Percentiles rank a stretch among this genome's conserved stretches.
Conservation (phyloP, 805 yeast genomes). For the Metschnikowia similis region DNA sequence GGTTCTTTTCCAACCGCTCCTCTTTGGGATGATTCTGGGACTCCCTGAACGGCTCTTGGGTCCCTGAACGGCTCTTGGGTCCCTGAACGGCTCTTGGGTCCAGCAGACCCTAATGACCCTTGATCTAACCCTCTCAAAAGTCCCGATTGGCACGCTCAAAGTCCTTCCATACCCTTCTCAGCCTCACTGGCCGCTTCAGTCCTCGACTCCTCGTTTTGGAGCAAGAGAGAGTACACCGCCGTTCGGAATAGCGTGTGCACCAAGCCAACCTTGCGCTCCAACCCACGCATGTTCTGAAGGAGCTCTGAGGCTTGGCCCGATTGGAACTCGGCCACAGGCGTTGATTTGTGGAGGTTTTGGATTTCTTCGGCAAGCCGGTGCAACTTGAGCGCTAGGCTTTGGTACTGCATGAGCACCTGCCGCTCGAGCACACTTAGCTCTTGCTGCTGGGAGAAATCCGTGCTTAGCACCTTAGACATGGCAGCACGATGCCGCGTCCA, state of each 20-base stretch:
- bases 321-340: not conserved
- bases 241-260: constrained; percentile 66
- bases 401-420: constrained; percentile 37
- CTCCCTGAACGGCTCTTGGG: too few species aligned
- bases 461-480: constrained; percentile 4
- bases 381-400: constrained; percentile 30
- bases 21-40: too few species aligned
- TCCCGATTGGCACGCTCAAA: too few species aligned
- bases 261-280: constrained; percentile 60
- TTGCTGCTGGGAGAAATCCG: constrained; percentile 11
- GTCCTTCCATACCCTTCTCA: not conserved
- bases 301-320: constrained; percentile 27
- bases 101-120: not conserved
- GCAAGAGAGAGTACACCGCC: constrained; percentile 61
- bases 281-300: constrained; percentile 48
- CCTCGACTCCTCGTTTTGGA: constrained; percentile 31
- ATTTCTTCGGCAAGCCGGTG: constrained; percentile 31
- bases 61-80: too few species aligned
- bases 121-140: too few species aligned
- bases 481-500: not conserved
- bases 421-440: constrained; percentile 27
- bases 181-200: not conserved
- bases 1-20: too few species aligned
- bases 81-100: too few species aligned
- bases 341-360: constrained; percentile 19